Evolutionary conservation across 331 rosid species (phyloP).

Genomic region (Acacia concinna): DNA sequence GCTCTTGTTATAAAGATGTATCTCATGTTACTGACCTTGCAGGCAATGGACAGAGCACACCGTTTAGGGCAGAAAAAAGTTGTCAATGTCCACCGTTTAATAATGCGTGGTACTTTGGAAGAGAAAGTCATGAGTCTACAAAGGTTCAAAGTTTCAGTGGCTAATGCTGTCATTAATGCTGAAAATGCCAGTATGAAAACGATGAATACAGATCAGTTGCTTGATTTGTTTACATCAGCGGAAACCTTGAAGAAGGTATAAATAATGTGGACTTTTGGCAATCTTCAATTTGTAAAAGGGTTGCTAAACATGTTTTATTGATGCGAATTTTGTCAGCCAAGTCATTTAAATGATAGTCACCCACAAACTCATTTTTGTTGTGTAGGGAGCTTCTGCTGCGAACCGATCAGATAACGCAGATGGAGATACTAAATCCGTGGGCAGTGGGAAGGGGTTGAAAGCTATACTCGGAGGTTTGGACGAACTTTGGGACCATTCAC

Average conservation of each 20-base stretch:
- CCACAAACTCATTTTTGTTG: background rate
- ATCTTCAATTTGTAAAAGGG: background rate
- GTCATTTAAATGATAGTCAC: background rate
- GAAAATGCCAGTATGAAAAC: slow-evolving; percentile 97
- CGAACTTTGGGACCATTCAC: slow-evolving; percentile 97
- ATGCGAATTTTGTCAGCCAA: background rate
- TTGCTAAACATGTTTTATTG: background rate
- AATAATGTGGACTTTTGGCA: background rate
- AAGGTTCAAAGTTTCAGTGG: slow-evolving; percentile 83
- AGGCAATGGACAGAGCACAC: slow-evolving; percentile 99
- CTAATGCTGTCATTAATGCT: slow-evolving; percentile 92
- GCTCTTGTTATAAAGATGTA: background rate
- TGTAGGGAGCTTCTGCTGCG: slow-evolving; percentile 58
- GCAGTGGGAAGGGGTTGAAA: slow-evolving; percentile 83
- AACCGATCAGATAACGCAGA: slow-evolving; percentile 55
- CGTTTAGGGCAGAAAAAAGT: slow-evolving; percentile 95
- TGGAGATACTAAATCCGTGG: slow-evolving; percentile 55
- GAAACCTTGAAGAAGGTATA: slow-evolving; percentile 75
- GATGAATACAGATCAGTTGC: slow-evolving; percentile 98
- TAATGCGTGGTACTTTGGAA: slow-evolving; percentile 98
- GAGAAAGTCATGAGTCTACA: slow-evolving; percentile 98
- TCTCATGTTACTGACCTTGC: slow-evolving; percentile 33
- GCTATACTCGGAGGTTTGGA: slow-evolving; percentile 91
- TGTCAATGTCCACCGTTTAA: slow-evolving; percentile 91
- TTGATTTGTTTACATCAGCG: slow-evolving; percentile 88